Base-by-base conservation (phyloP, 345 rosid genomes). In the Euphorbia pulcherrima region DNA sequence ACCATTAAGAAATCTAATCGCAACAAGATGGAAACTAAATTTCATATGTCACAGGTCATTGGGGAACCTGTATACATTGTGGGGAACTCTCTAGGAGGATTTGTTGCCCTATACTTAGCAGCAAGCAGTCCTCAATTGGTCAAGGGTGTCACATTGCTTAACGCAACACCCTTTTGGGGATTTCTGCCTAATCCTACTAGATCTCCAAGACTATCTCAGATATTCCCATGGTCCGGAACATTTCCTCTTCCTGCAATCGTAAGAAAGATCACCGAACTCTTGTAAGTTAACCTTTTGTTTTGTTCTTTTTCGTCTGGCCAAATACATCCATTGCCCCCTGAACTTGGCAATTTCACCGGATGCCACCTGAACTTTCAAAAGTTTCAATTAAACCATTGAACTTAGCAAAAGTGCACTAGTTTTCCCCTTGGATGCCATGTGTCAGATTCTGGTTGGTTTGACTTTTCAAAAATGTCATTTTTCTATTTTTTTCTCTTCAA, bases 161-260 rank as follows among this genome's bases (percentile, higher is more conserved):
- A 94, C 57, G 97, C 99, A 6, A 91, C 99, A 56, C 99, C 97
- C n/a, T 90, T 90, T 74, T 94, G 97, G 99, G 99, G 99, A 46
- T 86, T 94, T 74, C 81, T 86, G 40, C 97, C 99, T 10, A 94
- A 94, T 80, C 95, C 95, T 44, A 26, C 75, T 68, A 84, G 76
- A 76, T 90, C 87, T 56, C 99, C 99, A 17, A 51, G 60, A 72
- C 73, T 90, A 60, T 88, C 99, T 54, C 82, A 81, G 67, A 40
- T 89, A 48, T 86, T 90, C 78, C 90, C 90, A 57, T 89, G 96
- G 97, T 81, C 92, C 8, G 97, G 99, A 69, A 83, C 91, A 61
- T 89, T 94, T 81, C 99, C 99, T 68, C 77, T 94, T 50, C 96
- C 99, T n/a, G 64, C 77, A 64, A 82, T 74, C 55, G 90, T 94